phyloP scores from a whole-genome alignment of 768 basidiomycete genomes.

The Suillus tomentosus region DNA sequence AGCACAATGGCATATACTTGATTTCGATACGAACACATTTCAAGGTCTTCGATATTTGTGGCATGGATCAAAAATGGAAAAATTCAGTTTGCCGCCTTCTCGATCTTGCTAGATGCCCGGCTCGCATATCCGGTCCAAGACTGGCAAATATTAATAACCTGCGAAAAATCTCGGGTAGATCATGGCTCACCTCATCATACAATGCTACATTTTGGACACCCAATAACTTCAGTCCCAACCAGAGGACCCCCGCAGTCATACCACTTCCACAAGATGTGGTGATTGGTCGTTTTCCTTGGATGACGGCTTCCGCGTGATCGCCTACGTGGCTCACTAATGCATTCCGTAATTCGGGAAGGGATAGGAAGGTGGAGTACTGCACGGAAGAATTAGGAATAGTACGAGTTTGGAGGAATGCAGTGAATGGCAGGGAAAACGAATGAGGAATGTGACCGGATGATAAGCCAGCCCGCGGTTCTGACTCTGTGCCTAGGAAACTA shows the following conservation, averaged over 20 bases:
- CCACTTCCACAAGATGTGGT: conserved; percentile 91
- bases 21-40: not conserved
- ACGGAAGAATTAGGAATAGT: conserved; percentile 34
- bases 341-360: conserved; percentile 56
- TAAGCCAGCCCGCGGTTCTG: conserved; percentile 88
- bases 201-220: conserved; percentile 64
- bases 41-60: conserved; percentile 5
- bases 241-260: conserved; percentile 95
- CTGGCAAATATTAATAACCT: conserved; percentile 43
- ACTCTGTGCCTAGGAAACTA: conserved; percentile 79
- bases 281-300: conserved; percentile 61
- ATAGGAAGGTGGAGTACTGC: conserved; percentile 61
- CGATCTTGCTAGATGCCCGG: conserved; percentile 73
- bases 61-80: not conserved
- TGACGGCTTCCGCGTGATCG: conserved; percentile 54
- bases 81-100: conserved; percentile 39
- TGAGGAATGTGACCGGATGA: conserved; percentile 92
- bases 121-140: conserved; percentile 95
- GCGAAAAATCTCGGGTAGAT: conserved; percentile 11
- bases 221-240: conserved; percentile 85
- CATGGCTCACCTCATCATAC: conserved; percentile 85
- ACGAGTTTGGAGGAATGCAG: conserved; percentile 58
- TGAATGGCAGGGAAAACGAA: conserved; percentile 86
- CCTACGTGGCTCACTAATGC: conserved; percentile 70
- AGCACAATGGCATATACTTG: conserved; percentile 9